Percentiles rank a stretch among this genome's conserved stretches.
phyloP scores from a whole-genome alignment of 1,284 basidiomycete genomes.

The Sporisorium reilianum region DNA sequence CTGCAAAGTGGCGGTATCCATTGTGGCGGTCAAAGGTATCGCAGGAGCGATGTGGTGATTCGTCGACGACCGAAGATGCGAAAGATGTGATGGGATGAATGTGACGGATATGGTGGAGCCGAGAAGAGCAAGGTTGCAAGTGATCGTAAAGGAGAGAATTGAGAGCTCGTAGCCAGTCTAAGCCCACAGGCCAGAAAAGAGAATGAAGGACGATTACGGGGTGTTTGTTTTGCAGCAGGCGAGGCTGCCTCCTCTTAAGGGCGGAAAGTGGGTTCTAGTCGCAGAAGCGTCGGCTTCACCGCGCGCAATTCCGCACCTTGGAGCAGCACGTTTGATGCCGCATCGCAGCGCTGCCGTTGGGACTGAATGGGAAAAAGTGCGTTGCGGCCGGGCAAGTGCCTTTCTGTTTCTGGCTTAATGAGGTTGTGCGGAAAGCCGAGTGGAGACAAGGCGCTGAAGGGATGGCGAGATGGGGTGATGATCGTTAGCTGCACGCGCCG shows the following conservation, averaged over 20 bases:
- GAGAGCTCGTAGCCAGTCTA: neutral
- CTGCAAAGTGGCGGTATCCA: neutral
- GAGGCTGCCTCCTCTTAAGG: conserved; percentile 8
- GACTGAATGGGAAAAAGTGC: neutral
- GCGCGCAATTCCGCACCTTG: neutral
- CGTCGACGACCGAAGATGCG: neutral
- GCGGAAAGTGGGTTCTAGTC: neutral
- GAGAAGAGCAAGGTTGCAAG: neutral
- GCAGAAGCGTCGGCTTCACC: neutral
- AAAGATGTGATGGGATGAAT: neutral
- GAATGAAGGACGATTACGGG: neutral
- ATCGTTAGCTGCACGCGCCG: conserved; percentile 20
- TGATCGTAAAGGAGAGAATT: neutral
- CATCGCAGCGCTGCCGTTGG: neutral
- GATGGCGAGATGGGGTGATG: conserved; percentile 12
- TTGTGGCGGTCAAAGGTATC: neutral
- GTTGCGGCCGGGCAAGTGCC: conserved; percentile 2
- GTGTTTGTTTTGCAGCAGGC: neutral
- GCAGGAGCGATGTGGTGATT: neutral
- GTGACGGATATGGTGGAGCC: neutral
- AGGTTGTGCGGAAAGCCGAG: conserved; percentile 26
- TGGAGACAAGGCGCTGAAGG: conserved; percentile 5
- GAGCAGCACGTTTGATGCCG: conserved; percentile 2
- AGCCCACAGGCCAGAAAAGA: neutral
- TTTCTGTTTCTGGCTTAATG: conserved; percentile 7